Evolutionary conservation across 805 yeast genomes (phyloP), one percentile per base, ranked within the genome.

Genomic region (Saccharomyces mikatae): DNA sequence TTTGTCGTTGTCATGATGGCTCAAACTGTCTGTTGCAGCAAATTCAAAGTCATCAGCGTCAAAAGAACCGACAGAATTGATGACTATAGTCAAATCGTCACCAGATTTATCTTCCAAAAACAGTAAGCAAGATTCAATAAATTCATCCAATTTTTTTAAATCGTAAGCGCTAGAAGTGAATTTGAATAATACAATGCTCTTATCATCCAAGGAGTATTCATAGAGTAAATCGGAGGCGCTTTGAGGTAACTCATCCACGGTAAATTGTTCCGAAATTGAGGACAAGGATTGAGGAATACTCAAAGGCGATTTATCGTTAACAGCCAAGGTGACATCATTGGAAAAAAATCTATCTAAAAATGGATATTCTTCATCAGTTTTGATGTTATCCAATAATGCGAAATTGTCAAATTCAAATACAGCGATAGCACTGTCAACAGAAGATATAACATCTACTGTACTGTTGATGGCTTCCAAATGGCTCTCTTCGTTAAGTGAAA

Each of bases 101-200:
- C 54, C 51, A 30, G 63, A 46, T 3, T 61, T 58, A 41, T 67
- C 67, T 29, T 59, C 63, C 41, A 68, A 50, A 51, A 58, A 63
- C 6, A 62, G 47, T 17, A 57, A 58, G 4, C 57, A 57, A 29
- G 62, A 56, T 46, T 67, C 71, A 32, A 68, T 41, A 47, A 63
- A 66, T 44, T 63, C 67, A 52, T 67, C 68, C 29, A 69, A 46
- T 31, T 52, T 52, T 13, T 53, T 49, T 36, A 63, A 49, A 50
- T 66, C 62, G 52, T 68, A 68, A n/a, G 56, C 49, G 6, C 55
- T 41, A n/a, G 52, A 57, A 11, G 56, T 55, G 28, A 69, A 64
- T 27, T 63, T 54, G 50, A 68, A 63, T 52, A 66, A 56, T 32
- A 66, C 52, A 13, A 60, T 52, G 32, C 52, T 49, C 36, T 62